Conservation (phyloP, 768 basidiomycete genomes). For the Rubroboletus pulcherrimus region DNA sequence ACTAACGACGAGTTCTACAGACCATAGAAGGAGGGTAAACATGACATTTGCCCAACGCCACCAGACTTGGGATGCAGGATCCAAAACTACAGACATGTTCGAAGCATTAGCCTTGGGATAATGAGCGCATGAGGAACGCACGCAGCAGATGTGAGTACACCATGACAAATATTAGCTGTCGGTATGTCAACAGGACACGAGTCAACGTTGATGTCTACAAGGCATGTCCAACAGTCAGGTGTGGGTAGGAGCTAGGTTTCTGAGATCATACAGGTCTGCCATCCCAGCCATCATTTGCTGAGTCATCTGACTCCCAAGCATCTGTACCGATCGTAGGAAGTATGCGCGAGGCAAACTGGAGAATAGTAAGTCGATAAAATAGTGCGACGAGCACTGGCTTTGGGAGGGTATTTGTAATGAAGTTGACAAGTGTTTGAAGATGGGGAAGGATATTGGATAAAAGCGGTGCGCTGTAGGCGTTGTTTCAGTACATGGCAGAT, state of each 20-base stretch:
- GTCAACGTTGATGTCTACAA: conserved; percentile 72
- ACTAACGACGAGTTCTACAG: conserved; percentile 74
- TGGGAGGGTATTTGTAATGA: conserved; percentile 80
- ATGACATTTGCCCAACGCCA: conserved; percentile 92
- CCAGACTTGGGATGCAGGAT: conserved; percentile 90
- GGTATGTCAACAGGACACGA: conserved; percentile 72
- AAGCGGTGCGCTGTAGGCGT: conserved; percentile 56
- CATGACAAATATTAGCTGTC: conserved; percentile 79
- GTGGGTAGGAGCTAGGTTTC: not conserved
- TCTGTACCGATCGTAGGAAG: conserved; percentile 82
- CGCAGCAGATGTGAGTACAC: conserved; percentile 84
- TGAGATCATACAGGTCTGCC: conserved; percentile 57
- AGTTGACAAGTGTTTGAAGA: conserved; percentile 73
- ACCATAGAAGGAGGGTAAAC: conserved; percentile 81
- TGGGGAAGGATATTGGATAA: conserved; percentile 78
- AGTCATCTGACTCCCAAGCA: conserved; percentile 68
- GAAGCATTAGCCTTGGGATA: not conserved
- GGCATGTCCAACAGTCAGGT: conserved; percentile 8
- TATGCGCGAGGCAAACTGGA: conserved; percentile 79
- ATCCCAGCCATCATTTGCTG: conserved; percentile 59
- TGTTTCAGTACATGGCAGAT: conserved; percentile 6
- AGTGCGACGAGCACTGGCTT: conserved; percentile 80
- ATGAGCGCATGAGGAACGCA: conserved; percentile 37
- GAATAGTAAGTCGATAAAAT: conserved; percentile 72
- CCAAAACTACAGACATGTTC: conserved; percentile 53